Percentiles rank a stretch among this genome's conserved stretches.
Evolutionary conservation across 1,139 yeast species (phyloP).

Genomic region (Candida tropicalis): DNA sequence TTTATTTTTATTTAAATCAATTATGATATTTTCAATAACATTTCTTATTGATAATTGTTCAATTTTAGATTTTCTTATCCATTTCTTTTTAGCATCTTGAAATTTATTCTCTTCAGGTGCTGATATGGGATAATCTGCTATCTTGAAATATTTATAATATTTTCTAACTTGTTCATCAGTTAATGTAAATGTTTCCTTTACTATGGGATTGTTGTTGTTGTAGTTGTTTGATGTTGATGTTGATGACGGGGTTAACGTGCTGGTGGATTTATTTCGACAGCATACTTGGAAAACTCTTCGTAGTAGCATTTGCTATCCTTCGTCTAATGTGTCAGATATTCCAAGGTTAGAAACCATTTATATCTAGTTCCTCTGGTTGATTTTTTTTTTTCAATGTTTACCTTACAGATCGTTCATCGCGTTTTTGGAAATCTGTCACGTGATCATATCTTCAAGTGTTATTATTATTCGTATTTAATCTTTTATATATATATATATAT

Average conservation of each 20-base stretch:
- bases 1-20: not conserved
- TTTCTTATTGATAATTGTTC: not conserved
- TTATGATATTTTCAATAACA: constrained; percentile 2
- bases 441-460: too few species aligned
- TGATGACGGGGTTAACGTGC: not conserved
- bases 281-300: not conserved
- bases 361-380: too few species aligned
- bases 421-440: too few species aligned
- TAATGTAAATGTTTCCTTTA: not conserved
- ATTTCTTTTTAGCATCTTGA: not conserved
- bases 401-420: too few species aligned
- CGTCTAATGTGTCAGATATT: too few species aligned
- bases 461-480: too few species aligned
- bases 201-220: too few species aligned
- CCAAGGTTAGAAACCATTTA: too few species aligned
- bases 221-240: too few species aligned
- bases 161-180: constrained; percentile 2
- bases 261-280: not conserved
- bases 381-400: too few species aligned
- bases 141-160: constrained; percentile 4
- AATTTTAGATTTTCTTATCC: not conserved
- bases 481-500: too few species aligned
- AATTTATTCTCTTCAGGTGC: not conserved
- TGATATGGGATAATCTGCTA: not conserved
- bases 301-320: not conserved